Base-by-base conservation (phyloP, 1,284 basidiomycete species). In the Cutaneotrichosporon sp. region DNA sequence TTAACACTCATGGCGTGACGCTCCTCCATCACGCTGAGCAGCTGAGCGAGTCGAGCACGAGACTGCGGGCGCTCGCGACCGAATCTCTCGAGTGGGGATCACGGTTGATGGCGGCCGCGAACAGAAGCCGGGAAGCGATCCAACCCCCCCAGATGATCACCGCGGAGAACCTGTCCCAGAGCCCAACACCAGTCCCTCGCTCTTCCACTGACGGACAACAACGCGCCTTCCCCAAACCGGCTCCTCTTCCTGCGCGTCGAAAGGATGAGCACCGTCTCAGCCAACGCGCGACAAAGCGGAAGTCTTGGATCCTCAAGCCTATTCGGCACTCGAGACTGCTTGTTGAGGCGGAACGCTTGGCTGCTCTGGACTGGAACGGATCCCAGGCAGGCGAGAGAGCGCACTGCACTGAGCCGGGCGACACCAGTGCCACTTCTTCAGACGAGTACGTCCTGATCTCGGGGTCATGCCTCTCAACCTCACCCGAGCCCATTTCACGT, bases 21-120 rank as follows among this genome's bases (percentile, higher is more conserved):
- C 64, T 76, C 11, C 65, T 74, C 52, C 66, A 65, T 2, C 71
- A 74, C 13, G 72, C 73, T 14, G 60, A 62, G 1, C 53, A 52
- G 16, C 70, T 74, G 61, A 62, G 49, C 8, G 69, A 72, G 7
- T 58, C 65, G 7, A 65, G 68, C 49, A 68, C 69, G 32, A 65
- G 65, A 9, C 70, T 76, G 67, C 52, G 62, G 6, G 65, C 61
- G 8, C 68, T 75, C 66, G 74, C 74, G 1, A 53, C 62, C 42
- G 72, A 73, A 62, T 70, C 68, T 36, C 50, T 73, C 16, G 71
- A 74, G 10, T 75, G 73, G 75, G 69, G 73, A 5, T 22, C 22
- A 6, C 56, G 56, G 4, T 38, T 40, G 9, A 32, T 55, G 31
- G 53, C n/a, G 9, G 53, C 13, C 13, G 40, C 42, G 7, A 46